phyloP scores from a whole-genome alignment of 495 filamentous ascomycete species.

The Margaritispora aquatica region DNA sequence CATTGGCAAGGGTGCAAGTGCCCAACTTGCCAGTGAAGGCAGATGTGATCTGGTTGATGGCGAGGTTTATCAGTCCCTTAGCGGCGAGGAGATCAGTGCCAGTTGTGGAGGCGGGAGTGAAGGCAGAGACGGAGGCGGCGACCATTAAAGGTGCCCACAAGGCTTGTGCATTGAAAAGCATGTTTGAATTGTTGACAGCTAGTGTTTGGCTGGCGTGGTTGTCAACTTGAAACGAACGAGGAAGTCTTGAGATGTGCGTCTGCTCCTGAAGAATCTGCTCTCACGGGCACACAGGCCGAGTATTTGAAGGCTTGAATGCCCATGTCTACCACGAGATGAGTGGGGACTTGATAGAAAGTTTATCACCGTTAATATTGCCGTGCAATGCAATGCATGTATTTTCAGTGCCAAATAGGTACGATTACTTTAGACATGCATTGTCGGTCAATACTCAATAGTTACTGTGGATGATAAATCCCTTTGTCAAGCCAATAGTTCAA shows the following conservation, averaged over 20 bases:
- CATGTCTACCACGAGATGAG: background rate
- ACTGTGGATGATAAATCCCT: background rate
- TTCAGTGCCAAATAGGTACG: too few relatives aligned
- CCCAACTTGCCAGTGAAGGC: conserved; percentile 13
- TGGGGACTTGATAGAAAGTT: background rate
- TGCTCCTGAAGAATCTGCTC: background rate
- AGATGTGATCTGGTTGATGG: conserved; percentile 6
- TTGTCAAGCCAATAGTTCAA: background rate
- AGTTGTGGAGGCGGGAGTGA: conserved; percentile 16
- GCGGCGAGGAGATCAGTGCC: conserved; percentile 19
- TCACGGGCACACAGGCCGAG: background rate
- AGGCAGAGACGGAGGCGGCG: background rate
- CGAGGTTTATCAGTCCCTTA: conserved; percentile 18
- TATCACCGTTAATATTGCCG: background rate
- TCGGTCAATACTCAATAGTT: background rate
- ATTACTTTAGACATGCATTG: background rate
- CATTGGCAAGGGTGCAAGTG: conserved; percentile 37
- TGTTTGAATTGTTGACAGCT: background rate
- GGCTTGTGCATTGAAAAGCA: conserved; percentile 8
- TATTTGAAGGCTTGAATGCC: background rate
- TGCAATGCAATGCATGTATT: too few relatives aligned
- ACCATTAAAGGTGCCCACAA: conserved; percentile 3
- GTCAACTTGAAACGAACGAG: conserved; percentile 8
- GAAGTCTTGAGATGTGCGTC: background rate
- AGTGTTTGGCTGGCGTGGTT: too few relatives aligned